Conservation (phyloP, 2,329 filamentous ascomycete genomes). For the Proliferodiscus dingleyae region DNA sequence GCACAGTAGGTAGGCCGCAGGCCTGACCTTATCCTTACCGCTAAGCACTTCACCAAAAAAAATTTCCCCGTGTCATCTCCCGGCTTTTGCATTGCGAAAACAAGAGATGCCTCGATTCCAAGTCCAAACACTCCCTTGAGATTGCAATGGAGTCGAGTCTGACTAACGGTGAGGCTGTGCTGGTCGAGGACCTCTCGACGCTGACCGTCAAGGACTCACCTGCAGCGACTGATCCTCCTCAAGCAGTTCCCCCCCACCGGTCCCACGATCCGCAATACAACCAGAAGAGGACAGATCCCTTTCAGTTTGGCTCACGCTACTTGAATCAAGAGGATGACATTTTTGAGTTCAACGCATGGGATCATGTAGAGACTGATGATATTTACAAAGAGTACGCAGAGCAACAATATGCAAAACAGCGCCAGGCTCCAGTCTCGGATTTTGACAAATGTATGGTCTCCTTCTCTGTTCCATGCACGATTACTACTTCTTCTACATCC, state of each 20-base stretch:
- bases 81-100: too few species aligned
- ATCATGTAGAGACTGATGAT: constrained; percentile 91
- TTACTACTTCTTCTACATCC: constrained; percentile 15
- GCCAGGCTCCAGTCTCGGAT: constrained; percentile 79
- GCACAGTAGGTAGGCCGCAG: neutral
- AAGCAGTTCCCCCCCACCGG: constrained; percentile 24
- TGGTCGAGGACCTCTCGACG: constrained; percentile 14
- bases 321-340: constrained; percentile 82
- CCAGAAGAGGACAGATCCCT: constrained; percentile 84
- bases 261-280: constrained; percentile 51
- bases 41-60: neutral
- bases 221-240: constrained; percentile 14
- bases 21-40: neutral
- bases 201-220: constrained; percentile 18
- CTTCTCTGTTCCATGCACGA: constrained; percentile 4
- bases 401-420: constrained; percentile 78
- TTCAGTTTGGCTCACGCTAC: constrained; percentile 88
- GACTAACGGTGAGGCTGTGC: constrained; percentile 2
- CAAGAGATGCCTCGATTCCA: too few species aligned
- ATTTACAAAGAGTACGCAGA: constrained; percentile 82
- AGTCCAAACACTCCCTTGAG: too few species aligned
- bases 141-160: constrained; percentile 15
- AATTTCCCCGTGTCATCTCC: constrained; percentile 2
- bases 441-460: constrained; percentile 74
- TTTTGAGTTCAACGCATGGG: constrained; percentile 98